phyloP scores from a whole-genome alignment of 2,329 filamentous ascomycete genomes.

The Trichophyton simii region DNA sequence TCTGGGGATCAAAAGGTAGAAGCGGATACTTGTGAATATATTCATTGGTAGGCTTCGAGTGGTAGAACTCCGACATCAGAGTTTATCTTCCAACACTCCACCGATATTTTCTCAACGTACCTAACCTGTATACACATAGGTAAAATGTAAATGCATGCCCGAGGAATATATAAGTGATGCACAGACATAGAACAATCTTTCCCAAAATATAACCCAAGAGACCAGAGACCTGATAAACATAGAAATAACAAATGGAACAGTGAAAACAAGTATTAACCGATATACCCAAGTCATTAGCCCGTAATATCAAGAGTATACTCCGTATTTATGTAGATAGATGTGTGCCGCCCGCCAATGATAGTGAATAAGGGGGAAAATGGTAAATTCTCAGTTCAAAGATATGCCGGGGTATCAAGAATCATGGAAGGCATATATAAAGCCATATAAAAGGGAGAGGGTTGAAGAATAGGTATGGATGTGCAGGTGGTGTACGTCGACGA shows the following conservation, averaged over 20 bases:
- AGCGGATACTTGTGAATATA: neutral
- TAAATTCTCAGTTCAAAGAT: neutral
- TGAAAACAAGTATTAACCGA: neutral
- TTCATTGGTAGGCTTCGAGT: neutral
- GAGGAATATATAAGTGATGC: neutral
- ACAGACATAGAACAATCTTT: neutral
- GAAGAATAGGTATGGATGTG: neutral
- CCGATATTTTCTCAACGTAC: neutral
- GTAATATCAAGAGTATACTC: neutral
- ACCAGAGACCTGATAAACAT: neutral
- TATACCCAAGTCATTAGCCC: neutral
- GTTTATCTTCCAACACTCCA: neutral
- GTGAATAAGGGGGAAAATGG: neutral
- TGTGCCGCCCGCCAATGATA: neutral
- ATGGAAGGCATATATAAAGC: neutral
- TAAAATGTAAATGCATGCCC: neutral
- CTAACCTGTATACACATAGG: neutral
- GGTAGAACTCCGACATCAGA: neutral
- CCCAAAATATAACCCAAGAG: neutral
- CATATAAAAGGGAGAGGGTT: neutral
- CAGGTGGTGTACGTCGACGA: neutral
- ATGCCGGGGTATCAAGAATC: slow-evolving; percentile 1
- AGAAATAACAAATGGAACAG: neutral
- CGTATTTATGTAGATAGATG: neutral
- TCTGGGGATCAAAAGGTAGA: neutral